Conservation (phyloP, 495 filamentous ascomycete genomes). For the Hyphodiscus hymeniophilus region DNA sequence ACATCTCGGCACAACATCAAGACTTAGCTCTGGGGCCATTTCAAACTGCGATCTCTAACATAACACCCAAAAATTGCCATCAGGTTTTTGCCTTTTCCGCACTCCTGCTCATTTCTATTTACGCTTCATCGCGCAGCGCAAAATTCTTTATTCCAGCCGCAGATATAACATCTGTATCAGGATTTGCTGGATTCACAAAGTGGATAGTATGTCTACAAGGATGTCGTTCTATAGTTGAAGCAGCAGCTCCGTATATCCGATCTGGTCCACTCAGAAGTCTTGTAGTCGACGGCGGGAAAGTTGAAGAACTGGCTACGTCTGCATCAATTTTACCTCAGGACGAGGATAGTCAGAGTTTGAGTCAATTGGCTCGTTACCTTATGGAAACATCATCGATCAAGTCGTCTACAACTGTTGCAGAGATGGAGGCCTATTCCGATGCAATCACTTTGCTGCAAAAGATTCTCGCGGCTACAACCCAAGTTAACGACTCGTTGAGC, state of each 20-base stretch:
- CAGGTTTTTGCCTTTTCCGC: constrained; percentile 4
- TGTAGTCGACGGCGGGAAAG: not conserved
- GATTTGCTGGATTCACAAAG: constrained; percentile 1
- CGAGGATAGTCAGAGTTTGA: constrained; percentile 4
- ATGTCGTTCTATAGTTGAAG: not conserved
- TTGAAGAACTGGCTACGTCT: not conserved
- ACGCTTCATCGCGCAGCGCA: constrained; percentile 1
- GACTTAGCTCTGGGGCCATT: constrained; percentile 4
- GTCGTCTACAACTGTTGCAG: constrained; percentile 4
- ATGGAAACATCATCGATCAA: constrained; percentile 1
- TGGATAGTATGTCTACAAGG: constrained; percentile 12
- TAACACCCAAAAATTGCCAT: constrained; percentile 4
- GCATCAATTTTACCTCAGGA: not conserved
- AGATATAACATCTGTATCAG: not conserved
- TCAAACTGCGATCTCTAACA: not conserved
- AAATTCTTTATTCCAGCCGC: constrained; percentile 4
- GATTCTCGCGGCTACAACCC: constrained; percentile 3
- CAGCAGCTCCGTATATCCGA: not conserved
- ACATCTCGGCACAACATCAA: constrained; percentile 1
- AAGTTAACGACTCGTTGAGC: not conserved
- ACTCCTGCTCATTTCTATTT: constrained; percentile 4
- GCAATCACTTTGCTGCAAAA: constrained; percentile 4
- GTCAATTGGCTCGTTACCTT: not conserved
- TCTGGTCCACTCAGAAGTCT: constrained; percentile 9
- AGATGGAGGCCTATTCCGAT: constrained; percentile 8